Evolutionary conservation across 176 grass and related monocot species (phyloP).

Genomic region (Triticum monococcum): DNA sequence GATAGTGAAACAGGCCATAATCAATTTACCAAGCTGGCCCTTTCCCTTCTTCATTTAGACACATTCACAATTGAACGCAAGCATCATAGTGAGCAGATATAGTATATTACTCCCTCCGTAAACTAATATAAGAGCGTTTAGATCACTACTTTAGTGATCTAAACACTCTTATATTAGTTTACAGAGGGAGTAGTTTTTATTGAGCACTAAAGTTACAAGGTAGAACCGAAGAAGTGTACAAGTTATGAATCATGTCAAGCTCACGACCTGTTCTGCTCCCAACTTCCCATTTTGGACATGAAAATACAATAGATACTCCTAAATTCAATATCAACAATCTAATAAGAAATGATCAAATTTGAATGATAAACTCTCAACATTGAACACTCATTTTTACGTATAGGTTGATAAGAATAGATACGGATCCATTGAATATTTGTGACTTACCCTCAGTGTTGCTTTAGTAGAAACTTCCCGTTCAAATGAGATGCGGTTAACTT

Average conservation of each 20-base stretch:
- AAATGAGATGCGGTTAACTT: conserved; percentile 41
- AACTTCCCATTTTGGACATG: conserved; percentile 10
- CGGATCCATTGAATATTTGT: background rate
- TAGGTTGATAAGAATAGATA: conserved; percentile 3
- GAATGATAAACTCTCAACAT: background rate
- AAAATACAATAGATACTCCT: background rate
- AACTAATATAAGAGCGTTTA: too few relatives aligned
- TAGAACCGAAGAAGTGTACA: background rate
- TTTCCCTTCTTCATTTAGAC: background rate
- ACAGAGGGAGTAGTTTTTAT: too few relatives aligned
- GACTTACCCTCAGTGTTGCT: conserved; percentile 41
- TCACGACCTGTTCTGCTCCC: background rate
- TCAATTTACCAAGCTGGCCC: background rate
- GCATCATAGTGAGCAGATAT: background rate
- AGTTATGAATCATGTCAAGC: background rate
- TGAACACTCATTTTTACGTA: background rate
- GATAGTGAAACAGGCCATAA: background rate
- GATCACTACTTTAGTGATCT: too few relatives aligned
- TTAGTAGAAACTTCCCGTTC: conserved; percentile 16
- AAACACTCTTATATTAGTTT: too few relatives aligned
- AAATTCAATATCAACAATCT: background rate
- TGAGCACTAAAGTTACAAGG: background rate
- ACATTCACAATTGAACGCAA: background rate
- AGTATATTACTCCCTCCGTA: too few relatives aligned
- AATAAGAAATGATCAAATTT: background rate